Base-by-base conservation (phyloP, 2,329 filamentous ascomycete genomes). In the Pezicula neosporulosa region DNA sequence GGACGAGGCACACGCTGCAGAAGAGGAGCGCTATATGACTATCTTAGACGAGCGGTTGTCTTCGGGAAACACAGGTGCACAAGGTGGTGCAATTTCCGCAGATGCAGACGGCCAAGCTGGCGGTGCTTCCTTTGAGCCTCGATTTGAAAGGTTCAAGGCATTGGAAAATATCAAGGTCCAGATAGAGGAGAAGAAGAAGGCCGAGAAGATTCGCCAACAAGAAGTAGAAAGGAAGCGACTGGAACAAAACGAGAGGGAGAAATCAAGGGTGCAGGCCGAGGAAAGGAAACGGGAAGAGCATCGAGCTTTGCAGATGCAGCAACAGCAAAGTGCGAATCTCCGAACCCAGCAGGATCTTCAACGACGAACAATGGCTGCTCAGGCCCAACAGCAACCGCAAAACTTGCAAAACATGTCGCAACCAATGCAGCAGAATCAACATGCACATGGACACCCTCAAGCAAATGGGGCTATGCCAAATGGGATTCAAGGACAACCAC, bases 21-120 rank as follows among this genome's bases (percentile, higher is more conserved):
- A 91, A 53, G 85, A 90, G 57, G 92, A 99, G 70, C 83, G 90
- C 44, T 95, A 90, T 60, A 94, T 99, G 90, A 85, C 97, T 47
- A 86, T 90, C 19, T 83, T 92, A 70, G 94, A 99, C 63, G 93
- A 97, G 61, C 82, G 90, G 6, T 78, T 91, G 53, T 80, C 83
- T 12, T 77, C 86, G 1, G 30, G 30, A 2, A 33, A 7, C 30
- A 80, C 80, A 4, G 79, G 78, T 7, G 79, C 83, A 53, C 77
- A 80, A 51, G 77, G 77, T 3, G 71, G 76, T 12, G 78, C 80
- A 33, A 81, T 84, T 49, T 70, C 65, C 35, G 76, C 81, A n/a
- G 86, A 89, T 53, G 83, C 80, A 18, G 91, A 96, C 64, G 86
- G 83, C 8, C 84, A 89, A 56, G 82, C 83, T 36, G 86, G 83